Conservation (phyloP, 495 filamentous ascomycete genomes). For the Penicillium bialowiezense region DNA sequence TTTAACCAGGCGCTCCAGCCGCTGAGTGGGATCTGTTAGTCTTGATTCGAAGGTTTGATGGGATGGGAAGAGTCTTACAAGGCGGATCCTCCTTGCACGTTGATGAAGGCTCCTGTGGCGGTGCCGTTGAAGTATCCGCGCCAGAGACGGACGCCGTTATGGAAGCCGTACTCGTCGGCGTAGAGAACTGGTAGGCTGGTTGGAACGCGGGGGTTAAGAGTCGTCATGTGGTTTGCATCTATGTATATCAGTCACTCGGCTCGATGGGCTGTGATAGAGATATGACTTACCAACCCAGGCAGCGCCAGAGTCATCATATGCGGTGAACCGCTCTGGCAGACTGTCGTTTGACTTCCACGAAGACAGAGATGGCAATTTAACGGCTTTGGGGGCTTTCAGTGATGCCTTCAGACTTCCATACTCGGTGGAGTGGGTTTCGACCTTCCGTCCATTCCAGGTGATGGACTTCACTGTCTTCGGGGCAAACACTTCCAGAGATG, state of each 20-base stretch:
- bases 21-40: conserved; percentile 27
- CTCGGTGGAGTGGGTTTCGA: conserved; percentile 33
- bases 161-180: conserved; percentile 68
- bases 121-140: conserved; percentile 61
- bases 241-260: conserved; percentile 36
- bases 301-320: conserved; percentile 57
- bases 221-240: conserved; percentile 48
- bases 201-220: conserved; percentile 59
- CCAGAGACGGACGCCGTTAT: conserved; percentile 65
- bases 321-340: conserved; percentile 60
- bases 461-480: conserved; percentile 45
- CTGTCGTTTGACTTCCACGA: conserved; percentile 66
- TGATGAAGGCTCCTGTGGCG: conserved; percentile 55
- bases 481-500: conserved; percentile 59
- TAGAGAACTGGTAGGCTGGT: conserved; percentile 56
- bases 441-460: conserved; percentile 53
- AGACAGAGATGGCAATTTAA: conserved; percentile 53
- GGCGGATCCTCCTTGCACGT: conserved; percentile 60
- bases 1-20: conserved; percentile 56
- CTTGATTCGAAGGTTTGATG: neutral
- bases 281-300: conserved; percentile 55
- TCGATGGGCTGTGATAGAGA: neutral
- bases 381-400: conserved; percentile 36
- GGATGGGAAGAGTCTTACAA: conserved; percentile 35
- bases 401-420: conserved; percentile 50